Percentiles rank a stretch among this genome's conserved stretches.
These are phyloP conservation scores for Cercophora samala DNA, from an alignment of 495 filamentous ascomycete species.

Conservation along the genomic window DNA sequence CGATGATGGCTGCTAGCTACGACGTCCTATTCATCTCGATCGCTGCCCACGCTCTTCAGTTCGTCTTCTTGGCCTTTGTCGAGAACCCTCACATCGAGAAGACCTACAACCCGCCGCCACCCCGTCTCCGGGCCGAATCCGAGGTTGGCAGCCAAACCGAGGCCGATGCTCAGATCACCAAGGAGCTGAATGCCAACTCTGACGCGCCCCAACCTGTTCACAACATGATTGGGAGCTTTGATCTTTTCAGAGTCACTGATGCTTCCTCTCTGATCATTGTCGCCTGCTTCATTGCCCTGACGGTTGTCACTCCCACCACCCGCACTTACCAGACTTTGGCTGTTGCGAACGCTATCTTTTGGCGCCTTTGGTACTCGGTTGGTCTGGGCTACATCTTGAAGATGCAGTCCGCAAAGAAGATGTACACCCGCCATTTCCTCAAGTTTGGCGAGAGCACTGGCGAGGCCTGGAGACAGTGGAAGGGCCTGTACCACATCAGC, in stretches of 20 bases:
- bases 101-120: conserved; percentile 88
- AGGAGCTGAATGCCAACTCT: conserved; percentile 8
- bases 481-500: conserved; percentile 89
- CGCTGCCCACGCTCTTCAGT: conserved; percentile 89
- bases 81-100: conserved; percentile 99
- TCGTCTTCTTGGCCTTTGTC: conserved; percentile 82
- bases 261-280: conserved; percentile 71
- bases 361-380: conserved; percentile 90
- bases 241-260: conserved; percentile 82
- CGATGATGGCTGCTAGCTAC: conserved; percentile 97
- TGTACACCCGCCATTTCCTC: conserved; percentile 94
- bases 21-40: conserved; percentile 95
- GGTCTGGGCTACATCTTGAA: conserved; percentile 83
- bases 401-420: conserved; percentile 81
- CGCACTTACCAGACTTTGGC: conserved; percentile 71
- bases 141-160: conserved; percentile 38
- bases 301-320: conserved; percentile 74
- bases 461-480: conserved; percentile 98
- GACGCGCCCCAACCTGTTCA: conserved; percentile 63
- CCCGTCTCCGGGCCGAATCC: conserved; percentile 54
- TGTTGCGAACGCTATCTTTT: conserved; percentile 70
- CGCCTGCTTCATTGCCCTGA: conserved; percentile 67
- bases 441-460: conserved; percentile 87
- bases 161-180: conserved; percentile 15
- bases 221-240: conserved; percentile 81